Conservation (phyloP, 2,329 filamentous ascomycete species). For the Aspergillus caelatus region DNA sequence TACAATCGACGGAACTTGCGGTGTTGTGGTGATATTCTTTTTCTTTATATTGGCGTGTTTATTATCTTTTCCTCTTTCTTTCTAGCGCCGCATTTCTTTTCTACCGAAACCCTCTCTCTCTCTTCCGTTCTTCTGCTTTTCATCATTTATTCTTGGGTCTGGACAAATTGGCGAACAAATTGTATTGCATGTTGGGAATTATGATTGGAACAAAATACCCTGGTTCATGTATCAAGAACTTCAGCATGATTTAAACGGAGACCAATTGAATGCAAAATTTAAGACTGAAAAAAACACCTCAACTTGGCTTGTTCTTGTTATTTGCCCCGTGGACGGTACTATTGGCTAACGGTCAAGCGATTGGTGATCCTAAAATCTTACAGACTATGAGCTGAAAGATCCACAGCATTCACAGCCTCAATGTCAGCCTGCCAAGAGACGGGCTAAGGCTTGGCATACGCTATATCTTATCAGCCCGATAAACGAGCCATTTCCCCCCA, state of each 20-base stretch:
- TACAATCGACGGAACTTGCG: neutral
- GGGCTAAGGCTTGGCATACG: constrained; percentile 2
- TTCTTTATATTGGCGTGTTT: neutral
- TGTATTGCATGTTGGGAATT: neutral
- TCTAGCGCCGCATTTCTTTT: neutral
- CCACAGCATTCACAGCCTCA: constrained; percentile 7
- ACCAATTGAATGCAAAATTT: neutral
- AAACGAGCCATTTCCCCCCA: neutral
- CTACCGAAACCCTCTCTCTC: no score
- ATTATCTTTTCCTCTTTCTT: neutral
- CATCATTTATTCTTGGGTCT: neutral
- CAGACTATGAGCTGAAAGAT: neutral
- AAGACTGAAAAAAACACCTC: neutral
- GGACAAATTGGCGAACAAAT: neutral
- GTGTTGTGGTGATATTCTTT: neutral
- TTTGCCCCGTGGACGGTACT: neutral
- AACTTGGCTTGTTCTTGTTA: neutral
- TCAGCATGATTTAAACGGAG: neutral
- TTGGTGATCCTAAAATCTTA: neutral
- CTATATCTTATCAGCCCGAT: neutral
- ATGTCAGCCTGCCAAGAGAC: constrained; percentile 1
- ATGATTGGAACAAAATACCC: neutral
- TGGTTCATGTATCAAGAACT: neutral
- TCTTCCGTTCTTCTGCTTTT: neutral
- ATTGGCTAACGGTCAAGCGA: neutral